Base-by-base conservation (phyloP, 2,329 filamentous ascomycete species). In the Cadophora malorum region DNA sequence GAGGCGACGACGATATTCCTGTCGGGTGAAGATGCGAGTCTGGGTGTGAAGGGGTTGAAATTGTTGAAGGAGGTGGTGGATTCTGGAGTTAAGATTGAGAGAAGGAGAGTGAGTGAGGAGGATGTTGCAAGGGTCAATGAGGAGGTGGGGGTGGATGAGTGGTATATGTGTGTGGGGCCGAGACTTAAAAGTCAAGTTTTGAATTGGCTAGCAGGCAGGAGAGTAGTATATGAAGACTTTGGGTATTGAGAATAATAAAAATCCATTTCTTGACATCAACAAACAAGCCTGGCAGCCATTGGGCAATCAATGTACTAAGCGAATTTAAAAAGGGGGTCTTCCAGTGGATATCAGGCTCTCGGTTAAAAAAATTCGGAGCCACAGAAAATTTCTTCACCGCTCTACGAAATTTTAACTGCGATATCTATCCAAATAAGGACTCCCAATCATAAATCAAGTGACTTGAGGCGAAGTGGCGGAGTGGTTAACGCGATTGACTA, bases 401-500 rank as follows among this genome's bases (percentile, higher is more conserved):
- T 12, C 23, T 35, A n/a, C 14, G 31, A 25, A 47, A 7, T 31
- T 10, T 60, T 28, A 12, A 2, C 9, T 16, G 12, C 14, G 1
- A 12, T 7, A 49, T 28, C 0, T 31, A 16, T 33, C 19, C 16
- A 62, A n/a, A 49, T 33, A 50, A 19, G 25, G 9, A 7, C 1
- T 14, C 10, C 2, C 41, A 25, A 33, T 31, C 41, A 49, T 9
- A 62, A 45, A 38, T 59, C 55, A 59, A 31, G 16, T 41, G 35
- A 41, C 5, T 7, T 31, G n/a, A 33, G 61, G 61, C 63, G 52
- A 31, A 25, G 56, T 64, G 63, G 50, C 63, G 52, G 63, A 64
- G 63, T 64, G 63, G 63, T 64, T 64, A 64, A 58, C 52, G 63
- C 50, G 63, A 41, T 56, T 47, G 63, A 64, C 63, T 64, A 63